phyloP scores from a whole-genome alignment of 2,329 filamentous ascomycete species.

The Lasiodiplodia gonubiensis region DNA sequence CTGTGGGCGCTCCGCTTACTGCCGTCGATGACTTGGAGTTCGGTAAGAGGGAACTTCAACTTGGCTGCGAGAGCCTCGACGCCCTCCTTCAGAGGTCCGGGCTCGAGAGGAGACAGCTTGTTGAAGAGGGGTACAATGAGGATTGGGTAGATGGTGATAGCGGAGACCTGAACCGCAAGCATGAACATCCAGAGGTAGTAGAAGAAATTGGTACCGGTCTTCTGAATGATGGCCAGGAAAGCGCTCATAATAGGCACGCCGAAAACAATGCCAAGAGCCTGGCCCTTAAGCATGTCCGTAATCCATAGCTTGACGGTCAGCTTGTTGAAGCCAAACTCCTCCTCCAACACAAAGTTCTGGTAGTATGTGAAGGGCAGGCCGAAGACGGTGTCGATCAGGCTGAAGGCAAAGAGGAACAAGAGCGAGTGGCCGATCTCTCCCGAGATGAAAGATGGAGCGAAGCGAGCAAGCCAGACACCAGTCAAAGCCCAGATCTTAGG shows the following conservation, averaged over 20 bases:
- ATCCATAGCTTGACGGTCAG: constrained; percentile 89
- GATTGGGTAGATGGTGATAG: constrained; percentile 95
- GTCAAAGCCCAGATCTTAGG: constrained; percentile 88
- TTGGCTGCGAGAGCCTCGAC: constrained; percentile 83
- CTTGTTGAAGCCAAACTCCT: constrained; percentile 99
- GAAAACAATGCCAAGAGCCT: constrained; percentile 78
- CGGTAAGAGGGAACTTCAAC: constrained; percentile 88
- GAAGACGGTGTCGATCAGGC: constrained; percentile 78
- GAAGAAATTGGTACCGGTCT: constrained; percentile 93
- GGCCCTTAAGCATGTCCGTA: constrained; percentile 88
- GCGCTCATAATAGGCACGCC: constrained; percentile 88
- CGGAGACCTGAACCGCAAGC: constrained; percentile 86
- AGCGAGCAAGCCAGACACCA: constrained; percentile 74
- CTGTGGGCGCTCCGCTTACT: constrained; percentile 87
- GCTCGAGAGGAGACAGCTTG: constrained; percentile 90
- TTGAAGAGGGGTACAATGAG: constrained; percentile 96
- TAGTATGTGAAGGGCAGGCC: constrained; percentile 85
- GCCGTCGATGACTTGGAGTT: constrained; percentile 93
- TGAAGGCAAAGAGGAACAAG: constrained; percentile 87
- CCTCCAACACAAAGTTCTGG: constrained; percentile 93
- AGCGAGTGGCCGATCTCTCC: constrained; percentile 95
- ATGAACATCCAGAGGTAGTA: constrained; percentile 97
- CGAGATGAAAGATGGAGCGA: constrained; percentile 77
- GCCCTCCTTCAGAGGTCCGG: constrained; percentile 83
- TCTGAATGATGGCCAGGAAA: constrained; percentile 92